Conservation (phyloP, 2,329 filamentous ascomycete genomes). For the Penicillium sp. region DNA sequence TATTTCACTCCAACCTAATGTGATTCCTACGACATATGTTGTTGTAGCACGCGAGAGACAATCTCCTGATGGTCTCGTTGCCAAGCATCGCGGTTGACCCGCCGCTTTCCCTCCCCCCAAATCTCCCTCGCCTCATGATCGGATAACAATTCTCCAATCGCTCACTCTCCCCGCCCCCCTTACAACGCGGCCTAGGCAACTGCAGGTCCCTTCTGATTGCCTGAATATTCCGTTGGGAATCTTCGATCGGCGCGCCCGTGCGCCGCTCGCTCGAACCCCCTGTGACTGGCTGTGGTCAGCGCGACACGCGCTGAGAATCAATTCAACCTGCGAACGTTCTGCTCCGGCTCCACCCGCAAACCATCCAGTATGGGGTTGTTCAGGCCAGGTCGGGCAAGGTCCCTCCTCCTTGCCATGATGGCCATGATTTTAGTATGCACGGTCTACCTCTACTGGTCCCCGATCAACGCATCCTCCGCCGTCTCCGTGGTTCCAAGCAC, state of each 20-base stretch:
- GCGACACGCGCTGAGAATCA: constrained; percentile 5
- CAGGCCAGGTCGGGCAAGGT: constrained; percentile 30
- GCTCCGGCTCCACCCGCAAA: neutral
- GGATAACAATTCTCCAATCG: neutral
- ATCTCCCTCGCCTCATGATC: neutral
- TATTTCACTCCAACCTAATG: neutral
- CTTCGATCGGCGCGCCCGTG: constrained; percentile 21
- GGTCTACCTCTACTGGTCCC: constrained; percentile 40
- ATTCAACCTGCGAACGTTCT: neutral
- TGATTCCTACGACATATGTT: neutral
- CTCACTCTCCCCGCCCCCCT: neutral
- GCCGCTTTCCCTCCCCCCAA: neutral
- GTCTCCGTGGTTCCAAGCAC: constrained; percentile 34
- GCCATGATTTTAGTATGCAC: constrained; percentile 34
- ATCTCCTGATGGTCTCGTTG: neutral
- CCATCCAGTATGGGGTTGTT: constrained; percentile 25
- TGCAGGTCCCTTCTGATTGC: neutral
- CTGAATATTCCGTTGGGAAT: neutral
- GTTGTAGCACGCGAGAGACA: neutral
- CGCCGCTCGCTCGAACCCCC: constrained; percentile 16
- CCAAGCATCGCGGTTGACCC: constrained; percentile 1
- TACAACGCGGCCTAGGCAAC: neutral
- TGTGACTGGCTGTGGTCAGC: neutral
- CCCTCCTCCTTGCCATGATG: constrained; percentile 29
- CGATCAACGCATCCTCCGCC: constrained; percentile 28